Evolutionary conservation across 2,329 filamentous ascomycete genomes (phyloP).

Genomic region (Colletotrichum australisinense): DNA sequence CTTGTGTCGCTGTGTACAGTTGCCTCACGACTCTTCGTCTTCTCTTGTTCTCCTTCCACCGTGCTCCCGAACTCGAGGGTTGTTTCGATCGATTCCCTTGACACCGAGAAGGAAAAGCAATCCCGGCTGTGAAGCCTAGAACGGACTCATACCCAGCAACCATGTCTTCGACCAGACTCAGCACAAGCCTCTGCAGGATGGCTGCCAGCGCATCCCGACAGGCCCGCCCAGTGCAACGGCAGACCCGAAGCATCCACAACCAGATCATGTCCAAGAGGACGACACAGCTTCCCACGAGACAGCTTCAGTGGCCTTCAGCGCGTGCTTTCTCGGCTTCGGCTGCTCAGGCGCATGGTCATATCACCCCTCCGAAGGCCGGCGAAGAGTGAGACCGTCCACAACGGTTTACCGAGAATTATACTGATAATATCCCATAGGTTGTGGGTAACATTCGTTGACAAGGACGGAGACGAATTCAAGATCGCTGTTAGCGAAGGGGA

Average conservation of each 20-base stretch:
- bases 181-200: slow-evolving; percentile 46
- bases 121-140: slow-evolving; percentile 7
- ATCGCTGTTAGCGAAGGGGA: slow-evolving; percentile 87
- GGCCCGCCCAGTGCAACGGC: slow-evolving; percentile 40
- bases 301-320: slow-evolving; percentile 32
- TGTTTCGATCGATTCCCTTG: neutral
- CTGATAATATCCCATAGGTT: slow-evolving; percentile 64
- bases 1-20: neutral
- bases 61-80: neutral
- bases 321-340: slow-evolving; percentile 75
- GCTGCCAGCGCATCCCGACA: slow-evolving; percentile 44
- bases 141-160: slow-evolving; percentile 11
- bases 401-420: neutral
- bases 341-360: slow-evolving; percentile 76
- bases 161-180: slow-evolving; percentile 24
- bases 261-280: neutral
- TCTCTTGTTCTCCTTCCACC: neutral
- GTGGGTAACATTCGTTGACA: slow-evolving; percentile 92
- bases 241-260: slow-evolving; percentile 19
- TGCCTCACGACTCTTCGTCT: neutral
- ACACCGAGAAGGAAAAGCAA: neutral
- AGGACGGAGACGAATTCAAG: slow-evolving; percentile 81
- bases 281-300: neutral
- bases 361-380: slow-evolving; percentile 86
- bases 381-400: slow-evolving; percentile 78